phyloP scores from a whole-genome alignment of 306 rosid genomes.

The Begonia peltatifolia region DNA sequence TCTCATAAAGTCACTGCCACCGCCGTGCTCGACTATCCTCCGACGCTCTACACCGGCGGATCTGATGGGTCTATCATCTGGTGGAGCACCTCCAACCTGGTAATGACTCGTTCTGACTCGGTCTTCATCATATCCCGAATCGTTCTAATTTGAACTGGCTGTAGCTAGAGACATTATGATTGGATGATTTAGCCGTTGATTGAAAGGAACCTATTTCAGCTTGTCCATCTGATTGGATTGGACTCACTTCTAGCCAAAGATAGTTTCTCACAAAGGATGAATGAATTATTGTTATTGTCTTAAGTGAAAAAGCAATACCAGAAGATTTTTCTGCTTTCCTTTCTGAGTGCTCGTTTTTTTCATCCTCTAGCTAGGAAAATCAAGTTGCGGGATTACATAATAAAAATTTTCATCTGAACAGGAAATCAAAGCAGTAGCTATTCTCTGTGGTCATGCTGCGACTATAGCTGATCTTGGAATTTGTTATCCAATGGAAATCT shows the following conservation, averaged over 20 bases:
- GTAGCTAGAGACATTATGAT: too few species aligned
- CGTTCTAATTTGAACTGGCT: too few species aligned
- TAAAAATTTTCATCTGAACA: slow-evolving; percentile 17
- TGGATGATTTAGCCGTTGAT: too few species aligned
- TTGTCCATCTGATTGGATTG: too few species aligned
- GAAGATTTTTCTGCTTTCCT: background rate
- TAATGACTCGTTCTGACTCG: slow-evolving; percentile 13
- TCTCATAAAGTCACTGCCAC: slow-evolving; percentile 66
- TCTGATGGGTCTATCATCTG: slow-evolving; percentile 93
- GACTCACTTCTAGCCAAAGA: too few species aligned
- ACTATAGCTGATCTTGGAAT: slow-evolving; percentile 56
- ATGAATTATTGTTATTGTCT: too few species aligned
- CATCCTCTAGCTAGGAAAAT: background rate
- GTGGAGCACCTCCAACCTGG: slow-evolving; percentile 73
- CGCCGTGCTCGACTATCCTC: slow-evolving; percentile 39
- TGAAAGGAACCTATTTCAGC: too few species aligned
- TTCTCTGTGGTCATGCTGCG: slow-evolving; percentile 88
- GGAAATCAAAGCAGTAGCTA: slow-evolving; percentile 67
- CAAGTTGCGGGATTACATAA: slow-evolving; percentile 4
- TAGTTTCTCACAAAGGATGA: too few species aligned
- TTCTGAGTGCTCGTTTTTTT: background rate
- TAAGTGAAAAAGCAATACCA: background rate
- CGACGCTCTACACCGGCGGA: slow-evolving; percentile 79
- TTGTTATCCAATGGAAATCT: slow-evolving; percentile 39
- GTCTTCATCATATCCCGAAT: background rate